Evolutionary conservation across 495 filamentous ascomycete genomes (phyloP).

Genomic region (Penicillium odoratum): DNA sequence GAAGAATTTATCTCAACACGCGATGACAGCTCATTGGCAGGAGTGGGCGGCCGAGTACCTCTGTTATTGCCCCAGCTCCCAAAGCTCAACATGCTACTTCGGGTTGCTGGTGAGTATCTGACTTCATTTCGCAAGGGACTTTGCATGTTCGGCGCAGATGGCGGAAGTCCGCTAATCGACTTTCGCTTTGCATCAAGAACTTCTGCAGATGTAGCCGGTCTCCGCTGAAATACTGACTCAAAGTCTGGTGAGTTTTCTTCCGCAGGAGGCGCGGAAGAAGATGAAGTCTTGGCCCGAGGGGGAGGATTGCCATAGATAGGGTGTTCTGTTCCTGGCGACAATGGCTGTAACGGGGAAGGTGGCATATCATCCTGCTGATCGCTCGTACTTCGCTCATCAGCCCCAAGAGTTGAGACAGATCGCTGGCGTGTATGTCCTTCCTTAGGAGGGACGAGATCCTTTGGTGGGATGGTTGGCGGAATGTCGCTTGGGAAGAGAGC

Average conservation of each 20-base stretch:
- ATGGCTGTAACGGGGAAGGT: conserved; percentile 17
- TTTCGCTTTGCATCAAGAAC: conserved; percentile 24
- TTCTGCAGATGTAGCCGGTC: conserved; percentile 17
- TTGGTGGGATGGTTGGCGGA: not conserved
- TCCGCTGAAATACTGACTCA: conserved; percentile 2
- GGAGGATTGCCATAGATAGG: conserved; percentile 7
- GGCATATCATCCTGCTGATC: conserved; percentile 8
- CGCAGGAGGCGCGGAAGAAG: conserved; percentile 3
- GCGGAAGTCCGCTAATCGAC: conserved; percentile 25
- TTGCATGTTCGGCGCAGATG: conserved; percentile 23
- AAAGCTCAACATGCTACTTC: conserved; percentile 32
- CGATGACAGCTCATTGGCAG: conserved; percentile 24
- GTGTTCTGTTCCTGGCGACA: not conserved
- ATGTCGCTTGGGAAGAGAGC: not conserved
- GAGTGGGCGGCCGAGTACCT: conserved; percentile 26
- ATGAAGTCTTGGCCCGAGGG: not conserved
- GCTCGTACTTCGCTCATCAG: conserved; percentile 2
- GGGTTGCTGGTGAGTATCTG: conserved; percentile 24
- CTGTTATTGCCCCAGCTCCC: conserved; percentile 27
- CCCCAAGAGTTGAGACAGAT: conserved; percentile 27
- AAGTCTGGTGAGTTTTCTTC: conserved; percentile 3
- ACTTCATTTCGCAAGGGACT: conserved; percentile 33
- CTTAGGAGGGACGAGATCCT: conserved; percentile 1
- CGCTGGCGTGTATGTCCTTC: conserved; percentile 8
- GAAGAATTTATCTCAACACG: conserved; percentile 8